Conservation (phyloP, 305 asterid genomes). For the Solanum chacoense region DNA sequence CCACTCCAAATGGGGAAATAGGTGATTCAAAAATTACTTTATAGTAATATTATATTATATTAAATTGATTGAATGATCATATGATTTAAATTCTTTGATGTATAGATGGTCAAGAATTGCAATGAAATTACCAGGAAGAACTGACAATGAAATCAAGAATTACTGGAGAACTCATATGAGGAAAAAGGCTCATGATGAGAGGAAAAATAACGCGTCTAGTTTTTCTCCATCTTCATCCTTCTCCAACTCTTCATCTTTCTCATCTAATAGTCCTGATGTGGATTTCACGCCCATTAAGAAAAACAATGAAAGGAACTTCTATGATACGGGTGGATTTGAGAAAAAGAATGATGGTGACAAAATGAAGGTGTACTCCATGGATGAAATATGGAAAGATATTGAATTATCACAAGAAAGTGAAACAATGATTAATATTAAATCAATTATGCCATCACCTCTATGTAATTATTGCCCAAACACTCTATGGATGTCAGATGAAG, state of each 20-base stretch:
- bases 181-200: slow-evolving; percentile 73
- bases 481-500: slow-evolving; percentile 5
- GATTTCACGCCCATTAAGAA: not conserved
- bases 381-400: slow-evolving; percentile 53
- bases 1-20: slow-evolving; percentile 75
- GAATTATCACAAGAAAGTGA: slow-evolving; percentile 12
- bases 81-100: not conserved
- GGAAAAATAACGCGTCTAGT: slow-evolving; percentile 26
- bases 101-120: slow-evolving; percentile 92
- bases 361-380: slow-evolving; percentile 47
- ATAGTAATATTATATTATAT: too few relatives aligned
- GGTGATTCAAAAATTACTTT: not conserved
- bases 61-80: not conserved
- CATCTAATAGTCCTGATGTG: not conserved
- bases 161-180: slow-evolving; percentile 69
- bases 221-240: slow-evolving; percentile 23
- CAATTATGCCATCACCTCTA: slow-evolving; percentile 4
- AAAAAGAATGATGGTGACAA: slow-evolving; percentile 19
- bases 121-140: slow-evolving; percentile 36
- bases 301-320: slow-evolving; percentile 34
- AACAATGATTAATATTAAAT: slow-evolving; percentile 1
- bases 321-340: slow-evolving; percentile 46
- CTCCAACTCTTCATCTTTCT: slow-evolving; percentile 16
- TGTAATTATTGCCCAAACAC: slow-evolving; percentile 19
- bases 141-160: not conserved